A percentile compares a stretch with the other conserved stretches of the same genome.
Conservation (phyloP, 106 monocot genomes). For the Dendrobium nobile region DNA sequence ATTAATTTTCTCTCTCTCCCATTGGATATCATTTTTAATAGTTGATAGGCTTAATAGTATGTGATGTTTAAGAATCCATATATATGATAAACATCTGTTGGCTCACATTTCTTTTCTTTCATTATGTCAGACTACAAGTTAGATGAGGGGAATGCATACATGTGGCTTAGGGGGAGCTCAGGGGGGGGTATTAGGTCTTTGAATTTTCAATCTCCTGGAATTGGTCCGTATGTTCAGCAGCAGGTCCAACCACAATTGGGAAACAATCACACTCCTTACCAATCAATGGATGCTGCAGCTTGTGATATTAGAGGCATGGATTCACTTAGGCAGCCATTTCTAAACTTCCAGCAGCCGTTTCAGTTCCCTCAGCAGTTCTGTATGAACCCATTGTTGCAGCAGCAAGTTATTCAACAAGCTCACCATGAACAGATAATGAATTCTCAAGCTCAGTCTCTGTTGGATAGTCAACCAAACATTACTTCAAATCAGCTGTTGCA, state of each 20-base stretch:
- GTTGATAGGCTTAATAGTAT: neutral
- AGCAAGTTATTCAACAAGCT: constrained; percentile 58
- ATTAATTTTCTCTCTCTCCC: neutral
- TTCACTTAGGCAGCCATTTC: constrained; percentile 54
- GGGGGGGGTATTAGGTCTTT: constrained; percentile 52
- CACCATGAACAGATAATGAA: constrained; percentile 34
- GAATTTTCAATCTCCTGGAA: constrained; percentile 58
- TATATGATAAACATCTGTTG: neutral
- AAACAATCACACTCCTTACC: constrained; percentile 63
- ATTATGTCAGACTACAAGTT: constrained; percentile 23
- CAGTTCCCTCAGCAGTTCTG: constrained; percentile 52
- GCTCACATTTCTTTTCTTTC: neutral
- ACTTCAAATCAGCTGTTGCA: constrained; percentile 48
- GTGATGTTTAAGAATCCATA: neutral
- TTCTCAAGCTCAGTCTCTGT: constrained; percentile 32
- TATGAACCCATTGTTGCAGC: constrained; percentile 40
- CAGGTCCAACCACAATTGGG: constrained; percentile 55
- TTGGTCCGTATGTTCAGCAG: constrained; percentile 54
- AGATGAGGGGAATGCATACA: constrained; percentile 55
- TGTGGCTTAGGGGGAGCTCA: constrained; percentile 72
- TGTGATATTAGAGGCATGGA: constrained; percentile 49
- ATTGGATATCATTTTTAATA: neutral
- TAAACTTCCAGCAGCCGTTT: constrained; percentile 64
- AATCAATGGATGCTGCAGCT: constrained; percentile 63
- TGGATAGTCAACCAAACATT: constrained; percentile 25